Evolutionary conservation across 768 basidiomycete species (phyloP), one percentile per base, ranked within the genome.

Genomic region (Mrakia frigida): DNA sequence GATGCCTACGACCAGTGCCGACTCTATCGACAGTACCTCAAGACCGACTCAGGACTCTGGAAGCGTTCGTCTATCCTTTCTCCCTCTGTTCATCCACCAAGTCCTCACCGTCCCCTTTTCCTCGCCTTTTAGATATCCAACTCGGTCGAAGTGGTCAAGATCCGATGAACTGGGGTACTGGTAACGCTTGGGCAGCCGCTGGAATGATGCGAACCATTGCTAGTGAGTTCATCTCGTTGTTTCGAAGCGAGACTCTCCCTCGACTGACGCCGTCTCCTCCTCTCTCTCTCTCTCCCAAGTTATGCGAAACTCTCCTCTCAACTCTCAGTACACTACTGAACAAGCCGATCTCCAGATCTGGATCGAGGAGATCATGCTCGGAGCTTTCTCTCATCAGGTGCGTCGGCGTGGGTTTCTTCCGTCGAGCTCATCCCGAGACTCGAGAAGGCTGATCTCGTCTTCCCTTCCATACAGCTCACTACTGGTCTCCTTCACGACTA

Each of bases 151-250:
- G 53, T 25, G 70, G 41, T 71, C 70, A 31, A 0, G 63, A 53
- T 53, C 39, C 50, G 5, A 39, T 28, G 31, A 73, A 70, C 33
- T 76, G 78, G 78, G 59, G 53, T 1, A 92, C 92, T 6, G 93
- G 93, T 0, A 94, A 94, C 75, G 93, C 85, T 3, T 96, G 94
- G 94, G 94, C 91, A 0, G 92, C 92, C 0, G 90, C 89, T 25
- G 93, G 94, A 0, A 93, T 93, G 87, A 85, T 92, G 14, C 89
- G 93, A 9, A 93, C 94, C 3, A 85, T 91, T 0, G 89, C 87
- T 2, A 93, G 73, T 70, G 33, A 60, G 76, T 73, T 10, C 1
- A 23, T 60, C 39, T 11, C 25, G 25, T 35, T 16, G 16, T 50
- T 65, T 13, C 11, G 21, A 37, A 5, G 11, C 18, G 28, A 23